Base-by-base conservation (phyloP, 225 moss, liverwort and hornwort species). In the Sphagnum contortum region DNA sequence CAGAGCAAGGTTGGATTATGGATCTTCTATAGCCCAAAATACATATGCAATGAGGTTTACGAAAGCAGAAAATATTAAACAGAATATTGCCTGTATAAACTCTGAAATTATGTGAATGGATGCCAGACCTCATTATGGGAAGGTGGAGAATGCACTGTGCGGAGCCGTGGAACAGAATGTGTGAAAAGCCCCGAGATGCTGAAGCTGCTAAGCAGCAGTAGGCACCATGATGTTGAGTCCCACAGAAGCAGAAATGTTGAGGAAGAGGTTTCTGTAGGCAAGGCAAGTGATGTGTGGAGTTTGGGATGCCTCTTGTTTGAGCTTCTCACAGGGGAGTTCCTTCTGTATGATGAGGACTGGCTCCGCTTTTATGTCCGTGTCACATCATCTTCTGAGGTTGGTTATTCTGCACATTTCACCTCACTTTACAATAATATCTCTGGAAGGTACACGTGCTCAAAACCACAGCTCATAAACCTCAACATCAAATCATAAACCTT, bases 111-210 rank as follows among this genome's bases (percentile, higher is more conserved):
- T 29, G 29, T 29, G 29, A 29, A 29, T 29, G 29, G 52, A 6
- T 74, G 9, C 9, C 47, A 95, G 95, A 84, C 74, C 1, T 96
- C 77, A 0, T 70, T 80, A 0, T 64, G 78, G 2, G 66, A 85
- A n/a, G 96, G 96, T 60, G 96, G 96, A 56, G 89, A 89, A 76
- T 92, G 92, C 66, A 98, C 92, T 0, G 67, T 84, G 1, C 90
- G 96, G 13, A 89, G 89, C 10, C 83, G 96, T 64, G 92, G 96
- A 44, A 98, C 96, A 0, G 96, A 98, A 64, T 98, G 87, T 57
- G 96, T 98, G 8, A 92, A 89, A 72, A 93, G 96, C 63, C 92
- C 96, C 0, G 96, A 98, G 69, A 98, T 98, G 92, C 61, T 98
- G 1, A 98, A 93, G 67, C 9, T 90, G 5, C 47, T 89, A 5